phyloP scores from a whole-genome alignment of 208 protist species.

The Naegleria lovaniensis region DNA sequence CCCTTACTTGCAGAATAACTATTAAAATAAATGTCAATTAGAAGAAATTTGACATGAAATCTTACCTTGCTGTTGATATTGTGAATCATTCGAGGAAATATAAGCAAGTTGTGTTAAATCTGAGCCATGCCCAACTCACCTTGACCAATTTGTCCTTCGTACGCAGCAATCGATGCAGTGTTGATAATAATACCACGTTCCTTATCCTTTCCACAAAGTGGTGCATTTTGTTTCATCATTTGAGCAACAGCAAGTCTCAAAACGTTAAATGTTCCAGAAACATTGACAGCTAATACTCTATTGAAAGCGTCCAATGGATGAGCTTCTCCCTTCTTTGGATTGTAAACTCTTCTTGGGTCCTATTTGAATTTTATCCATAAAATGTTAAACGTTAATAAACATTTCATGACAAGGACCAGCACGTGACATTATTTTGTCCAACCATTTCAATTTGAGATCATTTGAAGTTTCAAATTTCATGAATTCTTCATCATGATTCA shows the following conservation, averaged over 20 bases:
- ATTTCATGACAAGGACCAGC: too few relatives aligned
- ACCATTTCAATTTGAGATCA: not conserved
- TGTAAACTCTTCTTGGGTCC: not conserved
- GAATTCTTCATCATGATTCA: not conserved
- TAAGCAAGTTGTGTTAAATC: too few relatives aligned
- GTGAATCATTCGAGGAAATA: too few relatives aligned
- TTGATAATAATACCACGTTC: slow-evolving; percentile 73
- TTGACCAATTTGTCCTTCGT: slow-evolving; percentile 76
- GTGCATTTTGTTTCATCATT: not conserved
- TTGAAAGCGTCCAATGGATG: not conserved
- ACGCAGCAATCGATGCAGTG: slow-evolving; percentile 62
- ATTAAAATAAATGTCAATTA: too few relatives aligned
- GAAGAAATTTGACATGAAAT: too few relatives aligned
- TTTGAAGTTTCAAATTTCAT: not conserved
- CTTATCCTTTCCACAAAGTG: not conserved
- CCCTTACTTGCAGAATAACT: slow-evolving; percentile 67
- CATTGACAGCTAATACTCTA: not conserved
- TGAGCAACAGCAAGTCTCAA: not conserved
- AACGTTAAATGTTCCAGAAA: slow-evolving; percentile 19
- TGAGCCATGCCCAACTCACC: slow-evolving; percentile 9
- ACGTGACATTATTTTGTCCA: too few relatives aligned
- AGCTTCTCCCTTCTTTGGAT: not conserved
- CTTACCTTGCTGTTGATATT: too few relatives aligned
- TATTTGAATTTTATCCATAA: too few relatives aligned
- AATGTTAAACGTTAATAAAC: too few relatives aligned